Evolutionary conservation across 2,329 filamentous ascomycete species (phyloP).

Genomic region (Clonostachys byssicola): DNA sequence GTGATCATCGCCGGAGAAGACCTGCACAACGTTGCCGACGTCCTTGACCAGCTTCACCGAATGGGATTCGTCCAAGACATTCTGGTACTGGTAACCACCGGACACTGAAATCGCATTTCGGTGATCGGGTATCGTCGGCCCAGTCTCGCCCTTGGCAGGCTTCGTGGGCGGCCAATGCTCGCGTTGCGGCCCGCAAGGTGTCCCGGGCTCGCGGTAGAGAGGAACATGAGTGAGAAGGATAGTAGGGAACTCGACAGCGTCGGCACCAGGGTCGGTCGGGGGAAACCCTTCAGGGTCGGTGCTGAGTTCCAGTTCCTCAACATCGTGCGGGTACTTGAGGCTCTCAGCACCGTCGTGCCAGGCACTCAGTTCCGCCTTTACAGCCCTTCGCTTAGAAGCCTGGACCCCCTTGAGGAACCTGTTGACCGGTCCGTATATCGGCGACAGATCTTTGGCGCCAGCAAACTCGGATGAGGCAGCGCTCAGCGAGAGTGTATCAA

Average conservation of each 20-base stretch:
- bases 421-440: constrained; percentile 72
- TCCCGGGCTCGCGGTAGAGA: constrained; percentile 75
- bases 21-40: constrained; percentile 76
- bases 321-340: constrained; percentile 47
- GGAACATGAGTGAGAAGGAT: constrained; percentile 90
- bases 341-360: constrained; percentile 44
- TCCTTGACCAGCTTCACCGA: constrained; percentile 72
- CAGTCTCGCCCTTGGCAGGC: constrained; percentile 52
- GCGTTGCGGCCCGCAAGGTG: constrained; percentile 80
- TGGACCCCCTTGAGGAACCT: constrained; percentile 71
- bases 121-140: constrained; percentile 55
- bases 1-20: constrained; percentile 96
- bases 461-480: constrained; percentile 55
- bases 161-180: constrained; percentile 76
- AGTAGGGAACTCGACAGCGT: constrained; percentile 68
- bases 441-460: constrained; percentile 43
- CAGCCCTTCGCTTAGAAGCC: constrained; percentile 60
- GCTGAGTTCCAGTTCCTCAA: constrained; percentile 42
- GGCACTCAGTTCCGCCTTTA: constrained; percentile 63
- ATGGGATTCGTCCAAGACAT: constrained; percentile 75
- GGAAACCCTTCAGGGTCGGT: background rate
- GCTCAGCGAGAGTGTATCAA: constrained; percentile 85
- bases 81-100: constrained; percentile 92
- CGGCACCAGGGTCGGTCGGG: constrained; percentile 26
- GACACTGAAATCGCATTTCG: constrained; percentile 75